A percentile compares a stretch with the other conserved stretches of the same genome.
phyloP scores from a whole-genome alignment of 495 filamentous ascomycete genomes.

The Podospora pseudocomata region DNA sequence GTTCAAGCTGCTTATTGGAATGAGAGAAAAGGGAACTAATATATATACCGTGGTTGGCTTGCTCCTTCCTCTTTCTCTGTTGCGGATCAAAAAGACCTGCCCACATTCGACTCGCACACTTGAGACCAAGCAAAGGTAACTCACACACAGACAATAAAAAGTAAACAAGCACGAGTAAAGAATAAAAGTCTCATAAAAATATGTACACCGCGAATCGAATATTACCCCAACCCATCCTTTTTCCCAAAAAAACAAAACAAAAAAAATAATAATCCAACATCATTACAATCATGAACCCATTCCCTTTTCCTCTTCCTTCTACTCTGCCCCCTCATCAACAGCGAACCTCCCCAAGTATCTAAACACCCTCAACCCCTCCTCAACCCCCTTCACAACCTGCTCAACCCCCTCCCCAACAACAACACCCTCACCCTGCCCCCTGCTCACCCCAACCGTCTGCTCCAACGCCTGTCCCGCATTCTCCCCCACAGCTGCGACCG shows the following conservation, averaged over 20 bases:
- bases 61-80: background rate
- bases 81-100: no score
- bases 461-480: constrained; percentile 36
- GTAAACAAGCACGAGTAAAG: background rate
- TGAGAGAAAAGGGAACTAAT: background rate
- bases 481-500: constrained; percentile 59
- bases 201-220: background rate
- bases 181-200: background rate
- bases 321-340: constrained; percentile 35
- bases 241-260: background rate
- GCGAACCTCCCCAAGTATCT: constrained; percentile 59
- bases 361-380: constrained; percentile 61
- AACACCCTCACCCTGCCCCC: constrained; percentile 51
- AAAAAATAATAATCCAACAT: background rate
- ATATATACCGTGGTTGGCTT: background rate
- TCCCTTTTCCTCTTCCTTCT: background rate
- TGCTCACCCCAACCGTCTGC: constrained; percentile 40
- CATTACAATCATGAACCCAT: background rate
- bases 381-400: constrained; percentile 45
- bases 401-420: constrained; percentile 31
- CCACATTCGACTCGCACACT: background rate
- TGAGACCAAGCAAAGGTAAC: no score
- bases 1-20: background rate
- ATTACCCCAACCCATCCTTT: background rate
- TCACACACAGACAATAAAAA: background rate